Evolutionary conservation across 352 stramenopile species (phyloP), one percentile per base, ranked within the genome.

Genomic region (Pythium graminicola): DNA sequence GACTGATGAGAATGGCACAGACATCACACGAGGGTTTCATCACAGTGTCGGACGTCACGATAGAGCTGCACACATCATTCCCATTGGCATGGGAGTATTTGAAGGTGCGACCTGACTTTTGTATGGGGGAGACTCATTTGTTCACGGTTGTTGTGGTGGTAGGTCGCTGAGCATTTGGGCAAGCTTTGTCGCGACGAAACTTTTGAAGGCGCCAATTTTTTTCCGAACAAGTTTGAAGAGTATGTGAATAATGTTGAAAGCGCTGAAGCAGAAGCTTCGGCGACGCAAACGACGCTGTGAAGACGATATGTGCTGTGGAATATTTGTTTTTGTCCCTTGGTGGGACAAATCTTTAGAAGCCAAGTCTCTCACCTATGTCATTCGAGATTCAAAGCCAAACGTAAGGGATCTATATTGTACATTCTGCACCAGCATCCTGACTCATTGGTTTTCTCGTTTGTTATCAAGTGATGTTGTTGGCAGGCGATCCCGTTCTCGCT

Each of bases 71-170:
- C 57, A 94, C 97, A 24, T 98, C 95, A 1, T 75, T 97, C 35
- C 75, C 97, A 17, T 73, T 99, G 47, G 96, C 95, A 5, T 86
- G 87, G 68, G 95, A 99, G 67, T 97, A 98, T 70, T 67, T 99
- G 9, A 89, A 90, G 72, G 81, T 90, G 50, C 20, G 62, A 51
- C 6, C 4, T 2, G 16, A 20, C 16, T 48, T 44, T 23, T 11
- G 29, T 16, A 28, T 6, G 22, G 8, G 9, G 22, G 17, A 31
- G 39, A 46, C 1, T 46, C n/a, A 23, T 26, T 46, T 46, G 14
- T n/a, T 6, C n/a, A n/a, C n/a, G n/a, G n/a, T n/a, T n/a, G n/a
- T 36, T 36, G 31, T 36, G 31, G 31, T 9, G 31, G 31, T 36
- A 96, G 68, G 86, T 95, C 28, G 95, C 93, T 4, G 96, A 99